Evolutionary conservation across 208 protist species (phyloP), one percentile per base, ranked within the genome.

Genomic region (Phytomonas francai): DNA sequence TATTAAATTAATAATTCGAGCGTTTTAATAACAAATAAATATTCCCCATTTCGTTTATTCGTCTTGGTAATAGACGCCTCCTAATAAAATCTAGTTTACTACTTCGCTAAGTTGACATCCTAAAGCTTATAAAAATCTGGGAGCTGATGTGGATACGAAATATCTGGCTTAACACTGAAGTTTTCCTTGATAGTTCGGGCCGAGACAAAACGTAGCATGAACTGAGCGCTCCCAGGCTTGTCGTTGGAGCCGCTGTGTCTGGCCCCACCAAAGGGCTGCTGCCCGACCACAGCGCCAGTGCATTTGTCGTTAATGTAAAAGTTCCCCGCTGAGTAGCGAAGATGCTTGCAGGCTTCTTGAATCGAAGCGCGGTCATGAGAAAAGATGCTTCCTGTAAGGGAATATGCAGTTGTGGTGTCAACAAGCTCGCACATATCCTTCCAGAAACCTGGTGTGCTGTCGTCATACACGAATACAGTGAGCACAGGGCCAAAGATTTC

Each of bases 241-340:
- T 99, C 97, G 79, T 99, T 98, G 42, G 97, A 98, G 59, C 98
- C 98, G 63, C 90, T 97, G 28, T 73, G 73, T 25, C 93, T 82
- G 32, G 84, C 74, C 42, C 97, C 97, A 68, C 97, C 97, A 72
- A 99, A 99, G 42, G 98, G 97, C 89, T 99, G 98, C 83, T 99
- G 98, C 49, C 97, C 98, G 34, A 99, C 98, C 34, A 99, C 95
- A 16, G 97, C 93, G 36, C 97, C 97, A n/a, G 96, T 98, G 75
- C 88, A 91, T 81, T 99, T 99, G 80, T 98, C 97, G 80, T 99
- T 99, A 67, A 99, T 92, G 82, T 99, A 99, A 73, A 97, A 97
- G 86, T 99, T 99, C 57, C 98, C 98, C 22, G 85, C 78, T 30
- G 93, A 81, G 75, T 97, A 88, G 62, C 88, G 81, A 19, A 97